phyloP scores from a whole-genome alignment of 805 yeast genomes.

The Scheffersomyces stipitis region DNA sequence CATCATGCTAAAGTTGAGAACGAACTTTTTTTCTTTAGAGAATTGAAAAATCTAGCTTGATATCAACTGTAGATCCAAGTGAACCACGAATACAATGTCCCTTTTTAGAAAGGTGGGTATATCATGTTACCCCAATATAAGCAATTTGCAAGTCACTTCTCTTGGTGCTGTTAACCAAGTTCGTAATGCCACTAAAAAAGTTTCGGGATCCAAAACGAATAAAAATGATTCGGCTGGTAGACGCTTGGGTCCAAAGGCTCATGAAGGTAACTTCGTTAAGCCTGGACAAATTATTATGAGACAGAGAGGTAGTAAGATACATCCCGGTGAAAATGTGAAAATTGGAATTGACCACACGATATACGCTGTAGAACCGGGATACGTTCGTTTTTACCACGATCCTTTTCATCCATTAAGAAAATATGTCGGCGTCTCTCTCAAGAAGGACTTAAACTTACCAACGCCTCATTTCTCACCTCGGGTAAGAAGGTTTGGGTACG shows the following conservation, averaged over 20 bases:
- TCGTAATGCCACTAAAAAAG: conserved; percentile 91
- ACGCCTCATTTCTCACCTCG: conserved; percentile 90
- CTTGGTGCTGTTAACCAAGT: conserved; percentile 37
- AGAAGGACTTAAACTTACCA: conserved; percentile 65
- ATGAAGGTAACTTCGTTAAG: conserved; percentile 73
- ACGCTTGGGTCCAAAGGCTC: conserved; percentile 85
- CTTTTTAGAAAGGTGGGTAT: conserved; percentile 1
- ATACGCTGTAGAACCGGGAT: conserved; percentile 90
- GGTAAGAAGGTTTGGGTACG: conserved; percentile 78
- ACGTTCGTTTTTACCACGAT: conserved; percentile 84
- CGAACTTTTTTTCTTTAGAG: too few relatives aligned
- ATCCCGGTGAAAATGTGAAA: conserved; percentile 88
- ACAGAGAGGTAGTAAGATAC: conserved; percentile 93
- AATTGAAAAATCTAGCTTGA: too few relatives aligned
- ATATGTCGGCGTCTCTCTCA: conserved; percentile 84
- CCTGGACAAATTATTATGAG: conserved; percentile 88
- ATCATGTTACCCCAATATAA: neutral
- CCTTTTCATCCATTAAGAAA: conserved; percentile 95
- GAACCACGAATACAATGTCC: conserved; percentile 1
- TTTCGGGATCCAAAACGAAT: conserved; percentile 91
- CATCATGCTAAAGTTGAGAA: too few relatives aligned
- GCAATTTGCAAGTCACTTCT: neutral
- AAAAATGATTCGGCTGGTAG: conserved; percentile 95
- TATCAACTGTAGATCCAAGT: too few relatives aligned
- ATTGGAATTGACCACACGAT: conserved; percentile 95